A percentile compares a stretch with the other conserved stretches of the same genome.
phyloP scores from a whole-genome alignment of 2,329 filamentous ascomycete genomes.

The Aspergillus glaucus region DNA sequence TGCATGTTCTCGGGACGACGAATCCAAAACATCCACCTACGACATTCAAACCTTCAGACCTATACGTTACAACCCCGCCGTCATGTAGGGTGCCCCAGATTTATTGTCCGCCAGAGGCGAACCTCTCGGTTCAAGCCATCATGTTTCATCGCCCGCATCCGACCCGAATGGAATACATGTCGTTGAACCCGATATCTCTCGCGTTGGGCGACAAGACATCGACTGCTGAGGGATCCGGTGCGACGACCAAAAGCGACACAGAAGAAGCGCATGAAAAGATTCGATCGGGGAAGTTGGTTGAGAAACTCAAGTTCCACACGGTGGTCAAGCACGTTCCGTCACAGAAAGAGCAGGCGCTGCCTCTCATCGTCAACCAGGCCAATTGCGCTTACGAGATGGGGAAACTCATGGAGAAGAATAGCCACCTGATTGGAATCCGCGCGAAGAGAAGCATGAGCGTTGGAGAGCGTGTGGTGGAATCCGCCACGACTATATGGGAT shows the following conservation, averaged over 20 bases:
- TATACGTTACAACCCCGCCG: conserved; percentile 53
- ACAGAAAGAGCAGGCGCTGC: conserved; percentile 73
- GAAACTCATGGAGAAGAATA: conserved; percentile 79
- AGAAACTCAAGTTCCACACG: conserved; percentile 84
- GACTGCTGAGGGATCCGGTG: conserved; percentile 24
- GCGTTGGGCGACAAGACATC: conserved; percentile 68
- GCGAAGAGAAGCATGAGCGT: conserved; percentile 83
- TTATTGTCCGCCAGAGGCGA: conserved; percentile 58
- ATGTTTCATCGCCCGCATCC: conserved; percentile 83
- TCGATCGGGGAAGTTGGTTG: conserved; percentile 61
- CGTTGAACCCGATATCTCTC: conserved; percentile 78
- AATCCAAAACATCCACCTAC: conserved; percentile 54
- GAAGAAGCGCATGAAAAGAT: conserved; percentile 65
- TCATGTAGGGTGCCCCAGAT: conserved; percentile 60
- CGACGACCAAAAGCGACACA: conserved; percentile 55
- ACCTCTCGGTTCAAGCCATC: conserved; percentile 75
- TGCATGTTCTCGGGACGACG: conserved; percentile 79
- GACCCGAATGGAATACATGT: conserved; percentile 91
- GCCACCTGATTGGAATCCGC: conserved; percentile 73
- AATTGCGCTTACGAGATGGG: conserved; percentile 94
- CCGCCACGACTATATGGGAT: conserved; percentile 78
- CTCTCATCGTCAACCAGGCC: conserved; percentile 81
- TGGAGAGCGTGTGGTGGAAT: conserved; percentile 88
- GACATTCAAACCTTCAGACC: conserved; percentile 61
- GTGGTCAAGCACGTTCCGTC: conserved; percentile 71